Evolutionary conservation across 129 eudicot genomes (phyloP).

Genomic region (Kitagawia praeruptora): DNA sequence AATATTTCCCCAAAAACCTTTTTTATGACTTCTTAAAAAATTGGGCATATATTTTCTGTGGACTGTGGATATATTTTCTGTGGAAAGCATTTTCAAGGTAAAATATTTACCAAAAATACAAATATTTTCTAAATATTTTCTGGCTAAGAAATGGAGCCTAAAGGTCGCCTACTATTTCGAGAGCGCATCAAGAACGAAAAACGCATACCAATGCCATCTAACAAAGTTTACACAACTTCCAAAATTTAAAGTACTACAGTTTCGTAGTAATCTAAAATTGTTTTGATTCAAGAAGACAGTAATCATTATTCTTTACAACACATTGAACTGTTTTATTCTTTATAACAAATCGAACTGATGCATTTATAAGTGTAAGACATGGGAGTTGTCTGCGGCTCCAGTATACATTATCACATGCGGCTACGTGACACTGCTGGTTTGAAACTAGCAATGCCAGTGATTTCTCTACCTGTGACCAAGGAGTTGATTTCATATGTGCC

Average conservation of each 20-base stretch:
- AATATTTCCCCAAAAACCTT: no score
- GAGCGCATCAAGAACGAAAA: not conserved
- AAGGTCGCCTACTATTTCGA: no score
- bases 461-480: slow-evolving; percentile 78
- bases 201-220: not conserved
- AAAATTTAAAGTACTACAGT: not conserved
- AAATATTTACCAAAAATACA: no score
- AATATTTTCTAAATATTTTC: no score
- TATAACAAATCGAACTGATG: not conserved
- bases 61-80: no score
- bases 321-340: not conserved
- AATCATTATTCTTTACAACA: not conserved
- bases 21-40: no score
- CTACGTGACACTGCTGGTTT: slow-evolving; percentile 63
- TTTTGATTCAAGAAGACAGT: not conserved
- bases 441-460: slow-evolving; percentile 90
- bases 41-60: no score
- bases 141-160: no score
- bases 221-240: slow-evolving; percentile 1
- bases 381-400: not conserved
- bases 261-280: not conserved
- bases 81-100: no score
- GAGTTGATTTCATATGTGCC: slow-evolving; percentile 97
- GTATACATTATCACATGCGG: slow-evolving; percentile 46
- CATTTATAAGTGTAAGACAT: not conserved